phyloP scores from a whole-genome alignment of 2,329 filamentous ascomycete species.

The Seiridium unicorne region DNA sequence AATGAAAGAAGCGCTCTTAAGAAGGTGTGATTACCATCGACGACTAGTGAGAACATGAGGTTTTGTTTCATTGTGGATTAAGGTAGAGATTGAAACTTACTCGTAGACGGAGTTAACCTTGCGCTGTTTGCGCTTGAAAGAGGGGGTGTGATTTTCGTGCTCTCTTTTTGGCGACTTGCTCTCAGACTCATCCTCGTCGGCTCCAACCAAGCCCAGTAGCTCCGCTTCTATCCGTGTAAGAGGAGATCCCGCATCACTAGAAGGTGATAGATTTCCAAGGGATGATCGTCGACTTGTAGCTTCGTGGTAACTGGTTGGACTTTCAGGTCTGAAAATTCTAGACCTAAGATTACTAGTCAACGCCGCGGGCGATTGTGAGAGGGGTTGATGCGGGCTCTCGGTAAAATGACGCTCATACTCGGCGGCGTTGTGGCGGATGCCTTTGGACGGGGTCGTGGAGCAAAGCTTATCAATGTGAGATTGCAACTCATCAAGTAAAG shows the following conservation, averaged over 20 bases:
- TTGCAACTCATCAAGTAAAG: background rate
- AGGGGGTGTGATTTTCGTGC: background rate
- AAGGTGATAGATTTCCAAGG: constrained; percentile 8
- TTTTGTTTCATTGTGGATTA: background rate
- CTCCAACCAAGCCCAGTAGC: constrained; percentile 22
- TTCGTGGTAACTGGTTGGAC: background rate
- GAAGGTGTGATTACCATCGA: background rate
- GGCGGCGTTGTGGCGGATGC: background rate
- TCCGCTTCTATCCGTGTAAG: constrained; percentile 27
- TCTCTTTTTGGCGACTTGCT: constrained; percentile 14
- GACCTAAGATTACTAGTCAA: too few relatives aligned
- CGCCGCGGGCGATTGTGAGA: constrained; percentile 6
- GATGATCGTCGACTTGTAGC: constrained; percentile 19
- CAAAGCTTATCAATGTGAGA: background rate
- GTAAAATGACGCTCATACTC: background rate
- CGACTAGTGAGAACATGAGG: background rate
- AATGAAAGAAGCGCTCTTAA: too few relatives aligned
- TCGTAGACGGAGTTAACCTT: constrained; percentile 9
- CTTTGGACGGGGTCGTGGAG: background rate
- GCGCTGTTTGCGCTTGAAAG: background rate
- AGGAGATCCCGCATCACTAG: constrained; percentile 20
- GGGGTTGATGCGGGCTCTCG: background rate
- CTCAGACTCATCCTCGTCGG: constrained; percentile 18
- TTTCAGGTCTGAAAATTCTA: background rate
- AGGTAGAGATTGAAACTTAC: background rate